phyloP scores from a whole-genome alignment of 2,329 filamentous ascomycete species.

The Colletotrichum brevisporum region DNA sequence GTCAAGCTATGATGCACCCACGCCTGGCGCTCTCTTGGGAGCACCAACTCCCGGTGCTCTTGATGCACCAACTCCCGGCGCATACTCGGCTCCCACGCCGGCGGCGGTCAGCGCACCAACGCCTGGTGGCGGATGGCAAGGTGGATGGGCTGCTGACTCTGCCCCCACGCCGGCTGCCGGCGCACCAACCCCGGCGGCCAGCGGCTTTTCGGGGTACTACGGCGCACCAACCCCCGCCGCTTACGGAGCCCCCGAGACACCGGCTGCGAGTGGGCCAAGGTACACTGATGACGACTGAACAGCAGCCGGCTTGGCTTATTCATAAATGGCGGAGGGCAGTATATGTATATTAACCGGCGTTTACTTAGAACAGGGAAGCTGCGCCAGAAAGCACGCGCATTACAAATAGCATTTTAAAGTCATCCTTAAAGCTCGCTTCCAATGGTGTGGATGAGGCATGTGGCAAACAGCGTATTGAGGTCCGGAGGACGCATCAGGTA shows the following conservation, averaged over 20 bases:
- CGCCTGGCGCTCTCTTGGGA: constrained; percentile 70
- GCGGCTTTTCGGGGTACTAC: constrained; percentile 67
- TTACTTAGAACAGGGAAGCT: constrained; percentile 24
- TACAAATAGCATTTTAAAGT: background rate
- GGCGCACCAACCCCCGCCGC: constrained; percentile 77
- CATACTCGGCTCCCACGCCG: constrained; percentile 75
- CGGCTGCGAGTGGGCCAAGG: constrained; percentile 70
- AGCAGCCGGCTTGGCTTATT: constrained; percentile 15
- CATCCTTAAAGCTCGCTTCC: background rate
- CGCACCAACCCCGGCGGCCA: constrained; percentile 79
- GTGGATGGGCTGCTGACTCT: constrained; percentile 72
- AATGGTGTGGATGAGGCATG: background rate
- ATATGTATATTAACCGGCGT: constrained; percentile 40
- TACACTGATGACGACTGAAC: constrained; percentile 66
- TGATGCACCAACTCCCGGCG: constrained; percentile 80
- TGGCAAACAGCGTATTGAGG: background rate
- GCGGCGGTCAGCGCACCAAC: constrained; percentile 76
- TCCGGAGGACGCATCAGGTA: background rate
- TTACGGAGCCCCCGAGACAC: constrained; percentile 71
- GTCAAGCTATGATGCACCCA: constrained; percentile 77
- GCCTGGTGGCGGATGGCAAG: constrained; percentile 74
- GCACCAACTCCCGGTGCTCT: constrained; percentile 74
- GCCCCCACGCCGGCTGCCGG: constrained; percentile 76
- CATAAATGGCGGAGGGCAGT: constrained; percentile 5
- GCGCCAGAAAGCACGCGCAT: constrained; percentile 11